Conservation (phyloP, 2,329 filamentous ascomycete species). For the Epichloe amarillans region DNA sequence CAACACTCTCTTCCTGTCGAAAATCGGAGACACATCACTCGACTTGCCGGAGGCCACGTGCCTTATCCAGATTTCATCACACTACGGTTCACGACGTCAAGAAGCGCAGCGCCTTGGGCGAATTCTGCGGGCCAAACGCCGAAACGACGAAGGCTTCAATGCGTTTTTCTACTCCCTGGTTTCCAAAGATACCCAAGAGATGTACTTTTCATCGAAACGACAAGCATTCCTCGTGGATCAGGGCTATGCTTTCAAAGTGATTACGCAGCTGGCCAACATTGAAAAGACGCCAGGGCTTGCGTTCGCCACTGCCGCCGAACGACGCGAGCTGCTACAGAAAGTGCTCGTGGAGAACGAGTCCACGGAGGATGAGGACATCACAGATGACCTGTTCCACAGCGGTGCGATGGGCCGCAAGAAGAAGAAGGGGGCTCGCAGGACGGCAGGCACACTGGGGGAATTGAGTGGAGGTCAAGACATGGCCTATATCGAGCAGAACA, state of each 20-base stretch:
- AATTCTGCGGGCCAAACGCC: conserved; percentile 84
- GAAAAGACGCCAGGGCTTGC: conserved; percentile 69
- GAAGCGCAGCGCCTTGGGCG: conserved; percentile 89
- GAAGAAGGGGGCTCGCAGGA: conserved; percentile 54
- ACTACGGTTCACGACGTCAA: conserved; percentile 92
- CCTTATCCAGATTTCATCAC: conserved; percentile 91
- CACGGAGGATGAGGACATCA: conserved; percentile 56
- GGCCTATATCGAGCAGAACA: conserved; percentile 85
- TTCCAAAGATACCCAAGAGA: conserved; percentile 93
- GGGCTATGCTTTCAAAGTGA: conserved; percentile 97
- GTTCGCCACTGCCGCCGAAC: conserved; percentile 66
- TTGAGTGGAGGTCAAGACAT: conserved; percentile 88
- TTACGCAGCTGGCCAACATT: conserved; percentile 86
- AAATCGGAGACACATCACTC: conserved; percentile 96
- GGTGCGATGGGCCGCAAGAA: conserved; percentile 32
- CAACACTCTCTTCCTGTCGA: conserved; percentile 89
- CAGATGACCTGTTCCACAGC: conserved; percentile 27
- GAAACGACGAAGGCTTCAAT: conserved; percentile 97
- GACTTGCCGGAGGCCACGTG: conserved; percentile 94
- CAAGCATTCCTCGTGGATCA: conserved; percentile 97
- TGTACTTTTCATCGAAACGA: conserved; percentile 93
- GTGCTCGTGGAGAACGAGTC: conserved; percentile 80
- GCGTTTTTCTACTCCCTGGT: conserved; percentile 98
- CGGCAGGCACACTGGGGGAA: conserved; percentile 70
- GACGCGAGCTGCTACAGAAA: conserved; percentile 75